Conservation (phyloP, 805 yeast genomes). For the Candida germanica region DNA sequence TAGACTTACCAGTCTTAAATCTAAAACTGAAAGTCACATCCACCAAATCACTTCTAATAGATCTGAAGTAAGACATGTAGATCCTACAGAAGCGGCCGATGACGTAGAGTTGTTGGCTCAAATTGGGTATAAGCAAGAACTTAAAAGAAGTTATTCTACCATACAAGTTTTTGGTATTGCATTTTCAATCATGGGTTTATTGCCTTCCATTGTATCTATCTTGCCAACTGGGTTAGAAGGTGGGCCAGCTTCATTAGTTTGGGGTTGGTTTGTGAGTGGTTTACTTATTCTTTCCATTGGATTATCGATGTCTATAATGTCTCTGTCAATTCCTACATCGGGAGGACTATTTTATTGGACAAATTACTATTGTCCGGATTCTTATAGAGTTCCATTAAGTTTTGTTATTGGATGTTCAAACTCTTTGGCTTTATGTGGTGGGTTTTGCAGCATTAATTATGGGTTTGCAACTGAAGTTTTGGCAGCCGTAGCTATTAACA, state of each 20-base stretch:
- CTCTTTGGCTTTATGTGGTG: slow-evolving; percentile 64
- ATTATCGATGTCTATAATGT: slow-evolving; percentile 60
- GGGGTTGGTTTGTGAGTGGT: slow-evolving; percentile 72
- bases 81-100: slow-evolving; percentile 15
- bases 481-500: slow-evolving; percentile 54
- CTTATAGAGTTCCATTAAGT: slow-evolving; percentile 49
- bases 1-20: slow-evolving; percentile 3
- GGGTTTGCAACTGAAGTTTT: slow-evolving; percentile 62
- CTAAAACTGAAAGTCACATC: slow-evolving; percentile 11
- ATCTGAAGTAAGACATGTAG: slow-evolving; percentile 20
- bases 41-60: slow-evolving; percentile 12
- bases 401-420: slow-evolving; percentile 67
- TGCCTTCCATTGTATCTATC: slow-evolving; percentile 61
- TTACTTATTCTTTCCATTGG: slow-evolving; percentile 56
- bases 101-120: slow-evolving; percentile 39
- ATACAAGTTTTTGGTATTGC: slow-evolving; percentile 69
- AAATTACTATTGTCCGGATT: slow-evolving; percentile 60
- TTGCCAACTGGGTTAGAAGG: slow-evolving; percentile 54
- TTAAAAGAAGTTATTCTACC: slow-evolving; percentile 57
- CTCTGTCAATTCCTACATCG: slow-evolving; percentile 68
- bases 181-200: slow-evolving; percentile 67
- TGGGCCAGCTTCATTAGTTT: slow-evolving; percentile 63
- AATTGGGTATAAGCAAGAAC: slow-evolving; percentile 70
- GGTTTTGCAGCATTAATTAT: slow-evolving; percentile 64
- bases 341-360: slow-evolving; percentile 59